Base-by-base conservation (phyloP, 306 rosid genomes). In the Quercus rubra region DNA sequence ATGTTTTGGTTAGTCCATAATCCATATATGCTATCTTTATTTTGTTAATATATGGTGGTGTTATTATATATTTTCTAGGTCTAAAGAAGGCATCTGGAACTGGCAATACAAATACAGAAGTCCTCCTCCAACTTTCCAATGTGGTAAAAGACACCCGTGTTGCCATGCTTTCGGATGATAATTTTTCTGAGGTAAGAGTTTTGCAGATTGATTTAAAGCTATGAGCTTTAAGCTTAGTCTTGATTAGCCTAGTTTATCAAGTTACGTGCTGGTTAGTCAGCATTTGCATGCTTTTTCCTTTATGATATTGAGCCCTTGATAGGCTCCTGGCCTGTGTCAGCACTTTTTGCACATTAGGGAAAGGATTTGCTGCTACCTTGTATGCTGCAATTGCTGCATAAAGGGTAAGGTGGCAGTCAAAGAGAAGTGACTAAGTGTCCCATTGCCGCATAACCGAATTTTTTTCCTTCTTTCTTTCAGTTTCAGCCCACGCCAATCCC, bases 121-220 rank as follows among this genome's bases (percentile, higher is more conserved):
- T 83, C 85, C 75, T 80, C 71, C 88, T 94, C 79, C 88, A 70
- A 75, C 90, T 79, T 84, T 89, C 94, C 51, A 90, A 89, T 41
- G 84, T 76, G 77, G 70, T 92, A 64, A 91, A 88, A 79, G 93
- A 94, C 76, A 68, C 88, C 77, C 76, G 46, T 59, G 70, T 90
- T 71, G 72, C 62, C 75, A 78, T 81, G 91, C 97, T 94, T 78
- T 90, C 96, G 1, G 96, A 94, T 76, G 97, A 90, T 67, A 83
- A 90, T 77, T 92, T 94, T 88, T 77, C 94, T 25, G 85, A 82
- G 93, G 95, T 89, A 84, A 80, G 66, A 54, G 38, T 64, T 41
- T 82, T 70, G 66, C 72, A 55, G 58, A 30, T 78, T 80, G 6
- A 41, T 78, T 87, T 73, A 68, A 63, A 56, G 72, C 74, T 70